Evolutionary conservation across 257 asterid species (phyloP).

Genomic region (Nicotiana obtusifolia): DNA sequence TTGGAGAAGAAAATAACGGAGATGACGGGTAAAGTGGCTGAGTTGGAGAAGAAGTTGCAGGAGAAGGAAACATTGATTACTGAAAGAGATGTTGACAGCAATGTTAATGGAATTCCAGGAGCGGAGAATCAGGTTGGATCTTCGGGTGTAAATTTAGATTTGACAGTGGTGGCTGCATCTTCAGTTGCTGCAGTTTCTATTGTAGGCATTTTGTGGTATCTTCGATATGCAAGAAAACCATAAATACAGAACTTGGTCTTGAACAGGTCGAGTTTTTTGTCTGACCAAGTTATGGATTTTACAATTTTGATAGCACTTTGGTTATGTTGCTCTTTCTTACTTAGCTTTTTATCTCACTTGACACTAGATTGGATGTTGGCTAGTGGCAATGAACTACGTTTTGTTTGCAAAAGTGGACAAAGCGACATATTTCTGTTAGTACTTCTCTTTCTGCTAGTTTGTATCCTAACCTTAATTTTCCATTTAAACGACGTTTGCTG

Average conservation of each 20-base stretch:
- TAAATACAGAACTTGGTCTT: slow-evolving; percentile 16
- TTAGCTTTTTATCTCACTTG: slow-evolving; percentile 21
- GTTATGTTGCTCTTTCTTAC: slow-evolving; percentile 14
- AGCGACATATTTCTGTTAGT: background rate
- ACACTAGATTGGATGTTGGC: slow-evolving; percentile 10
- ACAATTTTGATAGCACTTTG: slow-evolving; percentile 45
- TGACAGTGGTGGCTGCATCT: slow-evolving; percentile 42
- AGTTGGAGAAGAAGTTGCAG: slow-evolving; percentile 36
- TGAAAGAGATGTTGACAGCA: slow-evolving; percentile 23
- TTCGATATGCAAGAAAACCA: slow-evolving; percentile 30
- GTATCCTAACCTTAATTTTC: background rate
- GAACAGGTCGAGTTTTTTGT: slow-evolving; percentile 22
- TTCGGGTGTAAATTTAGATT: slow-evolving; percentile 26
- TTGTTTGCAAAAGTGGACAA: background rate
- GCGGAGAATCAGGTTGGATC: slow-evolving; percentile 11
- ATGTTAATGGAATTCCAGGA: slow-evolving; percentile 14
- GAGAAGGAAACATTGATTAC: slow-evolving; percentile 42
- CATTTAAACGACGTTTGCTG: background rate
- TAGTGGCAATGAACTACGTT: background rate
- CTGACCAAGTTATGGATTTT: slow-evolving; percentile 21
- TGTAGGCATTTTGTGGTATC: slow-evolving; percentile 36
- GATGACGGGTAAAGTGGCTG: slow-evolving; percentile 34
- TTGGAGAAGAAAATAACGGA: background rate
- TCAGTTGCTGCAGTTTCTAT: slow-evolving; percentile 41
- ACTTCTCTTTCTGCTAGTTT: background rate